Evolutionary conservation across 495 filamentous ascomycete genomes (phyloP), one percentile per base, ranked within the genome.

Genomic region (Annulohypoxylon maeteangense): DNA sequence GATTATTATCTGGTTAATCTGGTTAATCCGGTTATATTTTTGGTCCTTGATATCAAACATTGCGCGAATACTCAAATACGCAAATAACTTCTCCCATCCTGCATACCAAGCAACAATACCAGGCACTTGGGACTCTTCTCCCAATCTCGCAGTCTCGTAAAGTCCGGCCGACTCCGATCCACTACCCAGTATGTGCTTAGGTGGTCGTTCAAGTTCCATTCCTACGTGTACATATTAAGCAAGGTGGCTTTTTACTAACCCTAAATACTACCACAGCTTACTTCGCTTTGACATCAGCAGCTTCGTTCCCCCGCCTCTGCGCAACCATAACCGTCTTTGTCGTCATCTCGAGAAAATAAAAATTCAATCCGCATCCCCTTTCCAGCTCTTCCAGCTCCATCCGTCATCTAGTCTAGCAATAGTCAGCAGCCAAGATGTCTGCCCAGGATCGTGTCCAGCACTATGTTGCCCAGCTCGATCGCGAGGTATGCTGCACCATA

Each of bases 371-470:
- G 34, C 40, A 48, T 44, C 23, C 38, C 23, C 11, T 53, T 40
- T 32, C 36, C 34, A 16, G 14, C 47, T 8, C 29, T 29, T 22
- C 29, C 36, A 59, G 34, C 36, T 47, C 32, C 40, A 32, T 62
- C n/a, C n/a, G n/a, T n/a, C n/a, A n/a, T n/a, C n/a, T 51, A 68
- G 20, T 8, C 12, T 18, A 53, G 25, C 57, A 12, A 63, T 32
- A 48, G 10, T 3, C n/a, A 59, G 20, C 6, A 51, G 68, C 55
- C 75, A 80, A 63, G 44, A 90, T 90, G 88, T 93, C 93, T 79
- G 92, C 83, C 36, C 95, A 98, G 84, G 95, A 97, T 75, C 92
- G 91, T 81, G 90, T 92, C 71, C 93, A 97, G 85, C 88, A 93
- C 78, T 88, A 92, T 71, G 88, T 98, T 75, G 87, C 90, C 67